phyloP scores from a whole-genome alignment of 805 yeast species.

The Saccharomycopsis synnaedendra region DNA sequence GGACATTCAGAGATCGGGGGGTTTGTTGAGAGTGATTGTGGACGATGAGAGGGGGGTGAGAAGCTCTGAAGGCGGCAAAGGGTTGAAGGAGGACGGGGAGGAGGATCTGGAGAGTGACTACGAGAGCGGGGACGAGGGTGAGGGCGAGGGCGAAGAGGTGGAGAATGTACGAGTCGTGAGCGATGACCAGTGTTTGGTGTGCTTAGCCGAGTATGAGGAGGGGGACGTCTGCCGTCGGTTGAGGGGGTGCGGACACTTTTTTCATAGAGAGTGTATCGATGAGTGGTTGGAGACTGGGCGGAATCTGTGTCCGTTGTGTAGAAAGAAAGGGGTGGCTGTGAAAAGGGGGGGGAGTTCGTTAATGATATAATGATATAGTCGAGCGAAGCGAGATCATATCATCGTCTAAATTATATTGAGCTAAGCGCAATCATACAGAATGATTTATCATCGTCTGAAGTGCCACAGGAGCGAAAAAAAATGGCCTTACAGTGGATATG shows the following conservation, averaged over 20 bases:
- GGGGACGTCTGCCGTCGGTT: constrained; percentile 38
- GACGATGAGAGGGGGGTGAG: constrained; percentile 1
- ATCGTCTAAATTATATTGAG: too few species aligned
- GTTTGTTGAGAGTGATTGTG: constrained; percentile 21
- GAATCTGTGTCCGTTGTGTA: constrained; percentile 49
- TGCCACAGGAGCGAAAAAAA: too few species aligned
- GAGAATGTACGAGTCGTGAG: constrained; percentile 9
- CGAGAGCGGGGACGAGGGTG: background rate
- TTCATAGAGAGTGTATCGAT: constrained; percentile 47
- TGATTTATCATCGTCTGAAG: too few species aligned
- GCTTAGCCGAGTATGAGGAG: constrained; percentile 36
- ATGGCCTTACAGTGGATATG: too few species aligned
- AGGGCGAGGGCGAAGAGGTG: constrained; percentile 11
- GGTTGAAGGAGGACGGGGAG: background rate
- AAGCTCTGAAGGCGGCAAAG: background rate
- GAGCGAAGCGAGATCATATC: too few species aligned
- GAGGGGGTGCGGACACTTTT: constrained; percentile 35
- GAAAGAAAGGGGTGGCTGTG: constrained; percentile 30
- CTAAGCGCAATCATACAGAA: too few species aligned
- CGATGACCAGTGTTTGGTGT: constrained; percentile 37
- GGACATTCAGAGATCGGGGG: constrained; percentile 30
- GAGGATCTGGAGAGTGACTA: constrained; percentile 2
- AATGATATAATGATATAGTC: too few species aligned
- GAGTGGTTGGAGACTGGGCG: constrained; percentile 42
- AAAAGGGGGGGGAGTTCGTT: background rate